Percentiles rank a stretch among this genome's conserved stretches.
Conservation (phyloP, 345 rosid genomes). For the Nasturtium officinale region DNA sequence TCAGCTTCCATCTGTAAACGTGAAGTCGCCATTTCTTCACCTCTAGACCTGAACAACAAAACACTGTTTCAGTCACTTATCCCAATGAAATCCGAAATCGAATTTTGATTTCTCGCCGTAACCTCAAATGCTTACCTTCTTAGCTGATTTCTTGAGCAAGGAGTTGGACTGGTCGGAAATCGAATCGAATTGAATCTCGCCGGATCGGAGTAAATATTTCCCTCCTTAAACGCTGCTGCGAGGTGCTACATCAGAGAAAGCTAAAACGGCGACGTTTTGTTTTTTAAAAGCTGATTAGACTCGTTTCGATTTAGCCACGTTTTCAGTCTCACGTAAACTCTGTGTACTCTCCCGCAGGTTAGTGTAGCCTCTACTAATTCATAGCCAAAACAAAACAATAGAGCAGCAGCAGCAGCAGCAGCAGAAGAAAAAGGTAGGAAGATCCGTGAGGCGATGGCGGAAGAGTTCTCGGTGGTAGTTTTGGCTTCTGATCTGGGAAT, state of each 20-base stretch:
- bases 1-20: slow-evolving; percentile 55
- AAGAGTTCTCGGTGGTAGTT: slow-evolving; percentile 71
- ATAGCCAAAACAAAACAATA: too few species aligned
- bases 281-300: neutral
- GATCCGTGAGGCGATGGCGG: slow-evolving; percentile 41
- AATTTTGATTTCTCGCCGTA: neutral
- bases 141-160: neutral
- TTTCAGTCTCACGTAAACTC: neutral
- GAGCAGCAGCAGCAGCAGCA: too few species aligned
- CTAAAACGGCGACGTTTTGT: neutral
- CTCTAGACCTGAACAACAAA: slow-evolving; percentile 9
- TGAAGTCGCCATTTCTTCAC: slow-evolving; percentile 45
- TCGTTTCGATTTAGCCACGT: slow-evolving; percentile 37
- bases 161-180: neutral
- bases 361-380: slow-evolving; percentile 3
- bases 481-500: slow-evolving; percentile 86
- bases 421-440: neutral
- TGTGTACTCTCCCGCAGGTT: slow-evolving; percentile 14
- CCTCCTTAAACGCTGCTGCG: neutral
- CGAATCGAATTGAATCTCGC: slow-evolving; percentile 32
- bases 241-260: neutral
- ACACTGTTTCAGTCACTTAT: neutral
- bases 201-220: slow-evolving; percentile 18
- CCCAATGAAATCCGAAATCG: neutral
- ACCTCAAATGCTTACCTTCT: neutral